Evolutionary conservation across 2,329 filamentous ascomycete genomes (phyloP), one percentile per base, ranked within the genome.

Genomic region (Venturia effusa): DNA sequence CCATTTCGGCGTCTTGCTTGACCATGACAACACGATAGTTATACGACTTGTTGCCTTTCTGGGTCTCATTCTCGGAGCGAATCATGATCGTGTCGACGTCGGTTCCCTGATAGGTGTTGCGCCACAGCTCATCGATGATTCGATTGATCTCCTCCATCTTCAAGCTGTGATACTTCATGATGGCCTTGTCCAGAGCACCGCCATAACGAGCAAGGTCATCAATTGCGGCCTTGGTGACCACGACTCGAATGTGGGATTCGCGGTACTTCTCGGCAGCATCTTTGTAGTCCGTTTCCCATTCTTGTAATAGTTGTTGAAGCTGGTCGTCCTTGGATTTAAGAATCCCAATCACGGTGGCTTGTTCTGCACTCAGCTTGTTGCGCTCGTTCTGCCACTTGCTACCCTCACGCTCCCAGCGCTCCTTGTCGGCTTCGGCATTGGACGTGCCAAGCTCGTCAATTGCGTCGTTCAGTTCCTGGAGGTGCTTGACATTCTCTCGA

Each of bases 101-200:
- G 0, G 93, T 97, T 68, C 94, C 94, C 73, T 95, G 90, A 76
- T 99, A 99, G 1, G 94, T 97, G 71, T 87, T 89, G 76, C 90
- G 90, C 94, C 94, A 99, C n/a, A 99, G 83, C 74, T 99, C 94
- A 67, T 89, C 90, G 61, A 95, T 88, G 74, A 97, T 97, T 64
- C 86, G 84, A 76, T 99, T 99, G 74, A 99, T 93, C 74, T 99
- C 92, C 69, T 94, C 90, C 94, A 99, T 99, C 80, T 99, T 99
- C 72, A 96, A 79, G 37, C 88, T 84, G 78, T 99, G 94, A 72
- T 93, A 99, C 71, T 90, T 90, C 90, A 99, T 97, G 71, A 99
- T 95, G 59, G 94, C 95, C 72, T 94, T 91, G 79, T 97, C 93
- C 15, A 99, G 83, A 8, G 94, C 94, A 11, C 84, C 82, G 54